Conservation (phyloP, 2,329 filamentous ascomycete species). For the Thielaviopsis musarum region DNA sequence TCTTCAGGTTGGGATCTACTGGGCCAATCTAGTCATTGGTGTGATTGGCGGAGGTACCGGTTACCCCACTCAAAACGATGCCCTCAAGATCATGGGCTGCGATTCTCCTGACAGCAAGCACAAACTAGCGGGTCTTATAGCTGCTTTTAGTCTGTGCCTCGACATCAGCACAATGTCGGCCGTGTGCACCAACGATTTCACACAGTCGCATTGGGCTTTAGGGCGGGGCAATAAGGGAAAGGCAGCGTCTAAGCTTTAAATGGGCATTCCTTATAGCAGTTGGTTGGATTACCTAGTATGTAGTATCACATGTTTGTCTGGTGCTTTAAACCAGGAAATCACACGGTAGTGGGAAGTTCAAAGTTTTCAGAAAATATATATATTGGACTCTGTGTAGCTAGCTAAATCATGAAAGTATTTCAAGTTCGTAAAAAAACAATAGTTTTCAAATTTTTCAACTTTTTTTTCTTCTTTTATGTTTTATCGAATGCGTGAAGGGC, state of each 20-base stretch:
- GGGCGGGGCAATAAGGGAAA: not conserved
- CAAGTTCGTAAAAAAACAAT: not conserved
- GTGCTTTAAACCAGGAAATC: not conserved
- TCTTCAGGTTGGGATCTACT: not conserved
- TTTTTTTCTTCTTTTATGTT: not conserved
- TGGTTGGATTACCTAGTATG: not conserved
- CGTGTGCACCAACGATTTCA: not conserved
- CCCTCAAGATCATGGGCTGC: conserved; percentile 6
- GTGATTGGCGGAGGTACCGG: not conserved
- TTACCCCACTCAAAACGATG: not conserved
- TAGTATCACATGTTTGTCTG: not conserved
- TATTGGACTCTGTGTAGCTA: not conserved
- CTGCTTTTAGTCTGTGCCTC: conserved; percentile 1
- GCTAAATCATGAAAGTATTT: not conserved
- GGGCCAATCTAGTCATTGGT: not conserved
- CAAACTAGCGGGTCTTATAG: conserved; percentile 1
- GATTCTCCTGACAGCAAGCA: not conserved
- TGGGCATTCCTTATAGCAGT: not conserved
- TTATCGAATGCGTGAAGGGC: not conserved
- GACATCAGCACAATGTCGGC: not conserved
- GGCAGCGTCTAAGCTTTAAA: not conserved
- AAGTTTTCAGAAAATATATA: not conserved
- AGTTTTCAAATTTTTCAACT: not conserved
- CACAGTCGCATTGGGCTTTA: not conserved
- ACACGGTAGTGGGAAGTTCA: not conserved